Base-by-base conservation (phyloP, 2,329 filamentous ascomycete species). In the Verticillium isaacii region DNA sequence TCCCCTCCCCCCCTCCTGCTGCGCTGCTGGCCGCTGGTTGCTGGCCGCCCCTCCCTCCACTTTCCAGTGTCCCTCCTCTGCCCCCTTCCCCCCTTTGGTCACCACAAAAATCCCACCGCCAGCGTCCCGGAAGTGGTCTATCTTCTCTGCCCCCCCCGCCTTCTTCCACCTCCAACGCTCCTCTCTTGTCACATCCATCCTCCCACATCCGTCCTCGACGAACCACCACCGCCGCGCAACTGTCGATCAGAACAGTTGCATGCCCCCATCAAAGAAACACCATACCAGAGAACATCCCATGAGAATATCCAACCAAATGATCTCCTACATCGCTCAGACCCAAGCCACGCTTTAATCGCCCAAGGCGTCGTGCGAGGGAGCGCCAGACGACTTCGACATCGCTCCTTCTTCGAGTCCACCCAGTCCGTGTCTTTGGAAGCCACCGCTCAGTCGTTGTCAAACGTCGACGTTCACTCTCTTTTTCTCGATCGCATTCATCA, bases 291-390 rank as follows among this genome's bases (percentile, higher is more conserved):
- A 29, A 58, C 37, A 58, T 71, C 68, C 70, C 70, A 66, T 66
- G 65, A 66, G 64, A 62, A 66, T 63, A 66, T 61, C 65, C 57
- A 66, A 62, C 64, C 65, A 66, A 65, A 66, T 66, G 65, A 66
- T 58, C 45, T 58, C 57, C 45, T 32, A 25, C 45, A 41, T 41
- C 37, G 15, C 45, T 41, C 37, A 58, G 57, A 58, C 57, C 57
- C 57, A 45, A 41, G 45, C 57, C 57, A 88, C 85, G 82, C 86
- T 89, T 88, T 89, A 85, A 89, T 85, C 45, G 77, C 82, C 81
- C 80, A 87, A 85, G 86, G 84, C 57, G 82, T 79, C 81, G 82
- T 85, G 83, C 77, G 82, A 85, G 60, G 64, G 62, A 65, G 60
- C 58, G 73, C 72, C 69, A 75, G 77, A 72, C 81, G 81, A 84